A percentile compares a stretch with the other conserved stretches of the same genome.
phyloP scores from a whole-genome alignment of 345 rosid genomes.

The Boechera divaricarpa region DNA sequence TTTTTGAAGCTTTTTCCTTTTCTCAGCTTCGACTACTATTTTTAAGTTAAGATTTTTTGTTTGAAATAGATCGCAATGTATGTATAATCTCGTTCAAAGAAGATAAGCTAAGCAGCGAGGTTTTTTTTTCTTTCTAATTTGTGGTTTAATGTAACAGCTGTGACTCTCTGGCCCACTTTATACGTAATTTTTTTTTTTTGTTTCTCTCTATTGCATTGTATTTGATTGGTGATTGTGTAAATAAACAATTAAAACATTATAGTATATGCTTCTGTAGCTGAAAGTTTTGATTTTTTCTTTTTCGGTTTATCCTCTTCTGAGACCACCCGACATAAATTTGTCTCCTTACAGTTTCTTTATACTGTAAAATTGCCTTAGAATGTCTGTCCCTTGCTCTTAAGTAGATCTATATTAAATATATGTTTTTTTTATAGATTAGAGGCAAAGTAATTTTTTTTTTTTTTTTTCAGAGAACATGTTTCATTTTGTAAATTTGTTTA shows the following conservation, averaged over 20 bases:
- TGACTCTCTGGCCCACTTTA: constrained; percentile 34
- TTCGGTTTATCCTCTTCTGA: neutral
- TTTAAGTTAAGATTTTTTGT: neutral
- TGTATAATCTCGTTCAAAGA: constrained; percentile 18
- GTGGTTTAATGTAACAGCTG: constrained; percentile 23
- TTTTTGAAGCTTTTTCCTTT: too few relatives aligned
- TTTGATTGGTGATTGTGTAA: constrained; percentile 23
- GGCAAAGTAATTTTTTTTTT: neutral
- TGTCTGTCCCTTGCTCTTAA: constrained; percentile 17
- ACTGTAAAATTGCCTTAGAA: constrained; percentile 15
- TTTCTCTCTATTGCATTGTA: constrained; percentile 5
- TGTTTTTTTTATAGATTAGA: neutral
- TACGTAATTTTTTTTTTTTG: constrained; percentile 12
- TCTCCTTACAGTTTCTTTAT: neutral
- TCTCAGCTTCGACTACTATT: neutral
- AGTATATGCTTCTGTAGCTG: constrained; percentile 27
- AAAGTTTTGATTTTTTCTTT: constrained; percentile 5
- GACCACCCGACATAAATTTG: constrained; percentile 31
- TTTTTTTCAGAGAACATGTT: neutral
- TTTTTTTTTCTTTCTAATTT: neutral
- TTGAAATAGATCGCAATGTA: constrained; percentile 36
- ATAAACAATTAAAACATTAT: neutral
- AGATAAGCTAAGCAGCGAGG: neutral
- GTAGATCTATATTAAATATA: neutral
- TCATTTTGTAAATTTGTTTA: constrained; percentile 9